Evolutionary conservation across 495 filamentous ascomycete species (phyloP).

Genomic region (Penicillium bialowiezense): DNA sequence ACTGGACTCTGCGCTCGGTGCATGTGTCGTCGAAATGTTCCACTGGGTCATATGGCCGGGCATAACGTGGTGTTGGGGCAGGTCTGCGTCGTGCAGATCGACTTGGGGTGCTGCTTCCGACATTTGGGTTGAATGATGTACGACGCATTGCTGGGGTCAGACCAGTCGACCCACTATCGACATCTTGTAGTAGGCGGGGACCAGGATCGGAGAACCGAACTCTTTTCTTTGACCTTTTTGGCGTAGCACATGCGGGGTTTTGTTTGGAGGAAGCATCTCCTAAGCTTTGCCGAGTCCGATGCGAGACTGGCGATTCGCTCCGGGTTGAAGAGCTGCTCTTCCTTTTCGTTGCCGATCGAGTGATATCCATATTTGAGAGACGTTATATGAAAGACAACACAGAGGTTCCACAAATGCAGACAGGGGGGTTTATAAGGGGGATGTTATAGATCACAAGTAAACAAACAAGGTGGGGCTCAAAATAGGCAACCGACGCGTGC

Average conservation of each 20-base stretch:
- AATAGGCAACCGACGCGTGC: constrained; percentile 20
- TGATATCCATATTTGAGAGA: constrained; percentile 29
- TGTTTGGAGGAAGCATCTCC: neutral
- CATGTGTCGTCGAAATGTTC: constrained; percentile 22
- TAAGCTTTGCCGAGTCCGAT: constrained; percentile 17
- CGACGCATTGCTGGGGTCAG: constrained; percentile 66
- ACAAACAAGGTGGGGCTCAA: constrained; percentile 27
- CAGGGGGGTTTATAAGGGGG: neutral
- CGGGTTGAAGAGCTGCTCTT: constrained; percentile 22
- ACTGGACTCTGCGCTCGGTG: constrained; percentile 49
- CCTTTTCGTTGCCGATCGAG: constrained; percentile 30
- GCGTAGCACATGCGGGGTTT: constrained; percentile 17
- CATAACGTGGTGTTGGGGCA: constrained; percentile 28
- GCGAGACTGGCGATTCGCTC: constrained; percentile 18
- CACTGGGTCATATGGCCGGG: constrained; percentile 24
- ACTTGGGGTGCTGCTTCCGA: constrained; percentile 37
- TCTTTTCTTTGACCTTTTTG: constrained; percentile 51
- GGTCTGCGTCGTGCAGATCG: constrained; percentile 39
- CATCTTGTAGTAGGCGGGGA: constrained; percentile 34
- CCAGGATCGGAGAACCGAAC: constrained; percentile 75
- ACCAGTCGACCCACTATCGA: constrained; percentile 50
- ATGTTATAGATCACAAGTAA: constrained; percentile 13
- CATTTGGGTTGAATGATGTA: constrained; percentile 42
- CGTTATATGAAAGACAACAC: neutral
- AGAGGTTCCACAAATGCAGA: constrained; percentile 3